Base-by-base conservation (phyloP, 1,139 yeast species). In the Yamadazyma aaseri region DNA sequence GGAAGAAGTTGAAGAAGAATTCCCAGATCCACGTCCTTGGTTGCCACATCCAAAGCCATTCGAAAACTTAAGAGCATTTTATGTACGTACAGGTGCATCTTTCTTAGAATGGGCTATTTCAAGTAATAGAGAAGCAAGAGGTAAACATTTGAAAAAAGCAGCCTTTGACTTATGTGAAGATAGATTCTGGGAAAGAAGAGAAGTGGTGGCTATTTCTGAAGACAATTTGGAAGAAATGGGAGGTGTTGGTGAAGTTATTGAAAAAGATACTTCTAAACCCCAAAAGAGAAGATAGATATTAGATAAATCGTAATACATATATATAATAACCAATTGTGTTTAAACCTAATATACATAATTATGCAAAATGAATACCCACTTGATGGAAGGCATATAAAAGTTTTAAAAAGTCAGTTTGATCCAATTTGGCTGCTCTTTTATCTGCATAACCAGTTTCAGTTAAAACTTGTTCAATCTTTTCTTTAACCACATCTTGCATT, bases 131-230 rank as follows among this genome's bases (percentile, higher is more conserved):
- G 92, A 86, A 38, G 81, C 87, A n/a, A 77, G 95, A 49, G 97
- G 96, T 36, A 92, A 92, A 57, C 83, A 86, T 50, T 73, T 92
- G 58, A 89, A 90, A 64, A 82, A 85, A 40, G 84, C 86, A 26
- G 85, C 97, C 0, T 92, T 92, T 56, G 97, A 89, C 47, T 63
- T 90, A 41, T 84, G 95, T 57, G 96, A 90, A 60, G 94, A 83
- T 45, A 77, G 97, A 64, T 92, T 96, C 94, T 92, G 97, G 97
- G 97, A 92, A 56, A 83, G 97, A 65, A 81, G 97, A 64, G 97
- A 92, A 53, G 94, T 83, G 49, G 81, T 90, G 16, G 81, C 95
- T 53, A 73, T 79, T 26, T 86, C 87, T 30, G 98, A 92, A 61
- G 97, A 90, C 49, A 78, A 79, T 52, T 64, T 86, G 54, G 97